Evolutionary conservation across 352 stramenopile genomes (phyloP).

Genomic region (Globisporangium emineosum): DNA sequence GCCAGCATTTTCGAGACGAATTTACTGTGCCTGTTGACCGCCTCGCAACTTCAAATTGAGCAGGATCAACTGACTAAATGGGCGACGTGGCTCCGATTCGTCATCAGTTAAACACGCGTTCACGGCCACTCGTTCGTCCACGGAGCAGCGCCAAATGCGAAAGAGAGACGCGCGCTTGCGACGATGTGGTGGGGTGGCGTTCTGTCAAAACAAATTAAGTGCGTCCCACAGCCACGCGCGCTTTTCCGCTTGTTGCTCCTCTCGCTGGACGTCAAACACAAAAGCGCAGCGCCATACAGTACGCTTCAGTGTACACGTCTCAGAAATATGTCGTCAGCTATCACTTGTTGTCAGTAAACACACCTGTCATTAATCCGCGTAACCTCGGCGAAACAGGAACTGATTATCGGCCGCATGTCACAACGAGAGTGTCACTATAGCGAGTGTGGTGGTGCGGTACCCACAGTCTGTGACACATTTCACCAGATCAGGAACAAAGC

Average conservation of each 20-base stretch:
- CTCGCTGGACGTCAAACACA: not conserved
- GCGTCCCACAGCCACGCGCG: not conserved
- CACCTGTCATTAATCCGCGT: not conserved
- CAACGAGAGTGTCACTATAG: not conserved
- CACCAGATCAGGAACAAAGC: not conserved
- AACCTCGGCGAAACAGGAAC: not conserved
- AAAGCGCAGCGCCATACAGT: not conserved
- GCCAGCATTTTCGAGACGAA: not conserved
- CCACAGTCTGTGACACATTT: conserved; percentile 3
- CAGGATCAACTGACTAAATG: not conserved
- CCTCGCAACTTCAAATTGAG: not conserved
- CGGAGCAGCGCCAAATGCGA: not conserved
- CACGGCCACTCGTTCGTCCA: not conserved
- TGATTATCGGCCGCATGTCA: not conserved
- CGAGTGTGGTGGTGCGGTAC: not conserved
- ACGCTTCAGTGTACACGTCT: not conserved
- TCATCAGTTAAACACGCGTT: not conserved
- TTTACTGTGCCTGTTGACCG: too few species aligned
- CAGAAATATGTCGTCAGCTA: not conserved
- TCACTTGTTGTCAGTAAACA: not conserved
- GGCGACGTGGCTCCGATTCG: not conserved
- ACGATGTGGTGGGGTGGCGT: not conserved
- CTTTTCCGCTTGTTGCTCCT: not conserved
- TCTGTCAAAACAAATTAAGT: not conserved
- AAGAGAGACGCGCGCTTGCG: not conserved